Conservation (phyloP, 805 yeast species). For the Candida tibetensis region DNA sequence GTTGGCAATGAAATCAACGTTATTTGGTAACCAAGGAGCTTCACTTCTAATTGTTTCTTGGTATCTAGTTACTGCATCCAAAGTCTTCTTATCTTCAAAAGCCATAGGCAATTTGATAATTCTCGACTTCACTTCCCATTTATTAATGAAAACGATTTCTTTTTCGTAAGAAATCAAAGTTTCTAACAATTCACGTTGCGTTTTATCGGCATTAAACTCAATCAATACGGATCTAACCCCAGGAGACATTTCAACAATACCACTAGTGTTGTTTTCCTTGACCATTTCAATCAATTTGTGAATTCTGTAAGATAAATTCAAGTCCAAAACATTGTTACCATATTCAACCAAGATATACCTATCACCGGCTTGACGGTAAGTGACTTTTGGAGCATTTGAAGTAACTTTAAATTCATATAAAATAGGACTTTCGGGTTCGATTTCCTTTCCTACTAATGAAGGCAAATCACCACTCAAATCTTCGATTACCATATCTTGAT, state of each 20-base stretch:
- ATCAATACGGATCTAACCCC: conserved; percentile 94
- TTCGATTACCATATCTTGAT: conserved; percentile 57
- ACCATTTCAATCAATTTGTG: conserved; percentile 78
- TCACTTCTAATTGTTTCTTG: conserved; percentile 87
- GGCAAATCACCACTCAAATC: conserved; percentile 44
- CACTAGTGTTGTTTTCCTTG: conserved; percentile 58
- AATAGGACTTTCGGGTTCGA: conserved; percentile 65
- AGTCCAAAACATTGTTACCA: conserved; percentile 84
- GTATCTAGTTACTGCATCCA: conserved; percentile 87
- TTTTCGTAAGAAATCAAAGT: conserved; percentile 72
- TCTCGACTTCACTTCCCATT: conserved; percentile 86
- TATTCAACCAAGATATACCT: conserved; percentile 88
- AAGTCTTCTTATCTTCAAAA: conserved; percentile 86
- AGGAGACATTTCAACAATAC: conserved; percentile 93
- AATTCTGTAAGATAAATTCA: conserved; percentile 81
- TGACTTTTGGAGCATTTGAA: conserved; percentile 62
- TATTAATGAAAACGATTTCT: conserved; percentile 66
- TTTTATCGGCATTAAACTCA: conserved; percentile 69
- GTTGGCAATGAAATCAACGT: conserved; percentile 90
- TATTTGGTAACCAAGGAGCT: conserved; percentile 98
- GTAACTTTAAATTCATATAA: conserved; percentile 50
- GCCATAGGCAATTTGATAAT: conserved; percentile 90
- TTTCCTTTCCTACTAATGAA: conserved; percentile 19
- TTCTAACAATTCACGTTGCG: conserved; percentile 61
- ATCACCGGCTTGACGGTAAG: conserved; percentile 96